phyloP scores from a whole-genome alignment of 148 eudicot species.

The Camellia granthamiana region DNA sequence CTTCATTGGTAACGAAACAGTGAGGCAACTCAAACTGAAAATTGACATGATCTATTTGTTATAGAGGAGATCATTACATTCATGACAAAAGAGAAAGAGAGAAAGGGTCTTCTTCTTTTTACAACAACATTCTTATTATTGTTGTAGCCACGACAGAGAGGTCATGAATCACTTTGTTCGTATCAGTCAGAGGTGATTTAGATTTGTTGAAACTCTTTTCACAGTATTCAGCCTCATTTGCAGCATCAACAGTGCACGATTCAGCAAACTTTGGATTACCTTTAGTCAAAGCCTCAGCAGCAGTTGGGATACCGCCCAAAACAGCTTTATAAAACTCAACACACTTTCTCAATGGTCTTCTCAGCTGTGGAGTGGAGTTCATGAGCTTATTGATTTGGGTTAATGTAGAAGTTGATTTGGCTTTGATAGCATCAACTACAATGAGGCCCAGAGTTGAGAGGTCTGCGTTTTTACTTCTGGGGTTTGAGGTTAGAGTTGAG shows the following conservation, averaged over 20 bases:
- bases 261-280: slow-evolving; percentile 11
- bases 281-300: neutral
- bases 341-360: neutral
- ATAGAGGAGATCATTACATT: neutral
- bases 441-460: neutral
- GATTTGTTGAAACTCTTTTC: neutral
- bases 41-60: no score
- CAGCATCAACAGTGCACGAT: neutral
- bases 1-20: no score
- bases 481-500: neutral
- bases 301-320: neutral
- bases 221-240: neutral
- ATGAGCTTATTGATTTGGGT: neutral
- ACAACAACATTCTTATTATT: neutral
- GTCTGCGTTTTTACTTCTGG: neutral
- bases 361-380: neutral
- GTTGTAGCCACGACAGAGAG: slow-evolving; percentile 1
- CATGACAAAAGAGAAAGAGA: neutral
- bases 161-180: neutral
- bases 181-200: neutral
- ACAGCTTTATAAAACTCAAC: neutral
- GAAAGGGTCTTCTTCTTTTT: neutral
- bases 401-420: no score
- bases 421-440: neutral
- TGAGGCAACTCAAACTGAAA: no score